These are phyloP conservation scores for Edaphochlamys debaryana DNA, from an alignment of 139 green algal genomes.

Conservation along the genomic window DNA sequence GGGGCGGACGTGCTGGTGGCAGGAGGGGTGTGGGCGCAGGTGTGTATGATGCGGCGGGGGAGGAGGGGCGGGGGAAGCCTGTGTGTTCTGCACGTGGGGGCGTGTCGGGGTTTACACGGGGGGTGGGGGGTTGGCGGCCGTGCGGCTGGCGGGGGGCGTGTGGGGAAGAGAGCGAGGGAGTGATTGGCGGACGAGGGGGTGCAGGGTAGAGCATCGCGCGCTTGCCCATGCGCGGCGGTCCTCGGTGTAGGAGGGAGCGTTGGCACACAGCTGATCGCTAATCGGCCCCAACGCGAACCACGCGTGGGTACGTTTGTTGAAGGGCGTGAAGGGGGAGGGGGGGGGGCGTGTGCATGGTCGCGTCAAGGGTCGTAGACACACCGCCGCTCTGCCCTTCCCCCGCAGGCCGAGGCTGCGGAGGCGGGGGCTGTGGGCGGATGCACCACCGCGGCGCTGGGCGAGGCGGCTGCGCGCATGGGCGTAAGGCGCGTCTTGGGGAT, in stretches of 20 bases:
- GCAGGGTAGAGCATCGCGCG: too few species aligned
- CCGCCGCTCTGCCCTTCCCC: neutral
- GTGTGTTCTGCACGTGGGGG: neutral
- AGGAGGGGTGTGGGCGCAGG: slow-evolving; percentile 7
- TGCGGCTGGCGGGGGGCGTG: too few species aligned
- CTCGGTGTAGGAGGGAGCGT: too few species aligned
- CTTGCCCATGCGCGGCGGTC: too few species aligned
- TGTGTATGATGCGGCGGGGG: neutral
- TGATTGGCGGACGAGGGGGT: too few species aligned
- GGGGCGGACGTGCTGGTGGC: slow-evolving; percentile 44
- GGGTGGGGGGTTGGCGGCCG: too few species aligned
- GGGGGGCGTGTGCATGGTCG: neutral
- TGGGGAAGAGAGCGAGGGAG: too few species aligned
- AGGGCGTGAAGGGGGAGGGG: too few species aligned
- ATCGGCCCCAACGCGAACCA: neutral
- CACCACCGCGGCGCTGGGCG: neutral
- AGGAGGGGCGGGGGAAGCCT: neutral
- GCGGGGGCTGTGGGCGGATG: slow-evolving; percentile 1
- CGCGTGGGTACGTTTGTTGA: too few species aligned
- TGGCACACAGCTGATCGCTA: too few species aligned
- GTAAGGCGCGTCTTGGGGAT: slow-evolving; percentile 12
- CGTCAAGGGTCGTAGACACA: neutral
- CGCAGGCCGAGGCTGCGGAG: neutral
- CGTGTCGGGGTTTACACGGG: neutral
- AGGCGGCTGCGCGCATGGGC: neutral